Evolutionary conservation across 2,329 filamentous ascomycete genomes (phyloP), one percentile per base, ranked within the genome.

Genomic region (Alternaria sp.): DNA sequence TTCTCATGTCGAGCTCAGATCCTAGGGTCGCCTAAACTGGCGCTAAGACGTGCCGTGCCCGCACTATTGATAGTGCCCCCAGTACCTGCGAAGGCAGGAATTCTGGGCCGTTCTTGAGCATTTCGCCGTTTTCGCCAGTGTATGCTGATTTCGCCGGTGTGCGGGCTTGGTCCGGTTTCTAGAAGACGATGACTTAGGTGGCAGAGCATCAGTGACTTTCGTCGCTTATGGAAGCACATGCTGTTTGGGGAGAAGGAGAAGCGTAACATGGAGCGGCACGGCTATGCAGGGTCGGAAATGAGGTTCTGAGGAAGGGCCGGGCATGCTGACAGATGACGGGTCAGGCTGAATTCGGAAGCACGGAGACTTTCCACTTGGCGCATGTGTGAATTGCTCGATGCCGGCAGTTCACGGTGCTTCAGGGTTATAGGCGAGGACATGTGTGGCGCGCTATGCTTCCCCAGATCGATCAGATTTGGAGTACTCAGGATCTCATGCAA

Each of bases 21-120:
- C 21, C 41, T 39, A 34, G 29, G 41, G 23, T 40, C 23, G 51
- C 34, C 55, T 45, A 48, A 49, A 10, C 37, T 23, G 21, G 10
- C 45, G 51, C 55, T 51, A 58, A 34, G 14, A 29, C 50, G 28
- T 39, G 29, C 45, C 51, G 40, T 31, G 29, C 17, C 58, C 41
- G 51, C 41, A 31, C 58, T 58, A 51, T 34, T 49, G 51, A 46
- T 48, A 54, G 37, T 28, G 39, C 29, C n/a, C 17, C 36, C 55
- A 39, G 37, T n/a, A 34, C 39, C 45, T 55, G 45, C 39, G 51
- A 33, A 33, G 39, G 9, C 39, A 37, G 21, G 24, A 34, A 49
- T 34, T 42, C 55, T 55, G 48, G 51, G 48, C 51, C 51, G 31
- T 39, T 54, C 51, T 44, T 28, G 21, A 33, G 31, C 40, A 29